Conservation (phyloP, 1,284 basidiomycete genomes). For the Fomitopsis schrenkii region DNA sequence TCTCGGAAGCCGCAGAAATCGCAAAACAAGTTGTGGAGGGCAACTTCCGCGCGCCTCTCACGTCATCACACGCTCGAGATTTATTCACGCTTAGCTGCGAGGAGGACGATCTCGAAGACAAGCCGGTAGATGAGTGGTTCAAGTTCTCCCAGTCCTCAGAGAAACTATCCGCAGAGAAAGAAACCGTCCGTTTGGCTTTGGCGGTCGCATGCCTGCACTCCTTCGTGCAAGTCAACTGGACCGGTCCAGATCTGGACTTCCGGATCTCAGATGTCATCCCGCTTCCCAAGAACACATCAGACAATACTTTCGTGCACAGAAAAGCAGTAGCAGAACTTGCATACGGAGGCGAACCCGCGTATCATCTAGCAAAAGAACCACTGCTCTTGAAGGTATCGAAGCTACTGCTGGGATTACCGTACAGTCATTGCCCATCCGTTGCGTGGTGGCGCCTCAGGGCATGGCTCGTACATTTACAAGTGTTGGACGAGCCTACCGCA, state of each 20-base stretch:
- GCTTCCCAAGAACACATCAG: slow-evolving; percentile 29
- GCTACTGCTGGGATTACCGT: slow-evolving; percentile 58
- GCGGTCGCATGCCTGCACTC: slow-evolving; percentile 83
- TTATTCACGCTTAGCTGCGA: slow-evolving; percentile 35
- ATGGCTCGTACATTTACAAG: slow-evolving; percentile 73
- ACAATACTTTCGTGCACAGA: slow-evolving; percentile 53
- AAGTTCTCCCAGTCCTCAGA: slow-evolving; percentile 22
- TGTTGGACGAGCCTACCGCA: slow-evolving; percentile 84
- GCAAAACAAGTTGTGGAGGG: slow-evolving; percentile 33
- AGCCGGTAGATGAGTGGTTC: slow-evolving; percentile 33
- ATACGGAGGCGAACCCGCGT: slow-evolving; percentile 90
- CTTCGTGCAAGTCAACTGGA: slow-evolving; percentile 96
- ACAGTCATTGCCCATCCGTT: slow-evolving; percentile 41
- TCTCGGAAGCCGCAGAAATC: slow-evolving; percentile 21
- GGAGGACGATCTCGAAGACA: slow-evolving; percentile 26
- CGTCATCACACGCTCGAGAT: slow-evolving; percentile 41
- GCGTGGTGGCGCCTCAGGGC: slow-evolving; percentile 83
- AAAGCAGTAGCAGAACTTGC: slow-evolving; percentile 78
- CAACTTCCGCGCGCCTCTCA: slow-evolving; percentile 43
- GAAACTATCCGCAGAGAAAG: slow-evolving; percentile 28
- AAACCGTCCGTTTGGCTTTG: slow-evolving; percentile 59
- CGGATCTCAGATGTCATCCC: slow-evolving; percentile 48
- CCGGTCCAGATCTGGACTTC: slow-evolving; percentile 83
- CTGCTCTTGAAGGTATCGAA: slow-evolving; percentile 77
- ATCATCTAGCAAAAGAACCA: slow-evolving; percentile 79